Evolutionary conservation across 352 stramenopile genomes (phyloP).

Genomic region (Thalassiosira ordinaria): DNA sequence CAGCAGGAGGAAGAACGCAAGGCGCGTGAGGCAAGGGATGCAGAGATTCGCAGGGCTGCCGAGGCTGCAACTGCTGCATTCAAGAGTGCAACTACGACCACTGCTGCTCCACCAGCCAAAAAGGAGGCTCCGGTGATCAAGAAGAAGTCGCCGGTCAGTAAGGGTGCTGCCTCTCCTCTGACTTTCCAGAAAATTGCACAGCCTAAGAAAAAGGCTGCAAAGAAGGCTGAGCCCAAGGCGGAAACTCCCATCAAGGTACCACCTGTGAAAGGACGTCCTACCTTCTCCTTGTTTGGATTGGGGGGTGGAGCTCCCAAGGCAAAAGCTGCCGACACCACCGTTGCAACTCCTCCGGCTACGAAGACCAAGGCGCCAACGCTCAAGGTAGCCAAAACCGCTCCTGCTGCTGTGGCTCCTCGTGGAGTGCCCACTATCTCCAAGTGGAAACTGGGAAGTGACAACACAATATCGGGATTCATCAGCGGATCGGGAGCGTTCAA

Average conservation of each 20-base stretch:
- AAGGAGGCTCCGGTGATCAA: slow-evolving; percentile 3
- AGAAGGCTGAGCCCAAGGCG: slow-evolving; percentile 19
- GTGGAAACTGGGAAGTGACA: slow-evolving; percentile 73
- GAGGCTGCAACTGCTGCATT: not conserved
- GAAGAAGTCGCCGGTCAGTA: not conserved
- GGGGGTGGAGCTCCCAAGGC: slow-evolving; percentile 30
- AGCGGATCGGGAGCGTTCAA: slow-evolving; percentile 51
- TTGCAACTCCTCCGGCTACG: not conserved
- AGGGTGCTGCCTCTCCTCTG: not conserved
- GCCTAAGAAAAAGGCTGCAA: slow-evolving; percentile 23
- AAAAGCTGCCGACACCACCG: not conserved
- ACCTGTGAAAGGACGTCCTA: slow-evolving; percentile 35
- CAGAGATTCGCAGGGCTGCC: slow-evolving; percentile 24
- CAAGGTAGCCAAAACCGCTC: not conserved
- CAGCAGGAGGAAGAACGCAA: slow-evolving; percentile 48
- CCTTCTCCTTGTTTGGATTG: slow-evolving; percentile 58
- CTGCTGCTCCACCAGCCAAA: not conserved
- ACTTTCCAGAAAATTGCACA: not conserved
- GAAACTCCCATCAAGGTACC: slow-evolving; percentile 23
- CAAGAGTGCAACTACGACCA: slow-evolving; percentile 4
- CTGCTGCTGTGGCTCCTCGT: slow-evolving; percentile 40
- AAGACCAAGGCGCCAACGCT: slow-evolving; percentile 1
- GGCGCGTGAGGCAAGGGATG: slow-evolving; percentile 21
- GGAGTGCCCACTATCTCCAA: slow-evolving; percentile 75
- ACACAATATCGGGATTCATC: slow-evolving; percentile 63